phyloP scores from a whole-genome alignment of 2,329 filamentous ascomycete species.

The Botryotinia convoluta region DNA sequence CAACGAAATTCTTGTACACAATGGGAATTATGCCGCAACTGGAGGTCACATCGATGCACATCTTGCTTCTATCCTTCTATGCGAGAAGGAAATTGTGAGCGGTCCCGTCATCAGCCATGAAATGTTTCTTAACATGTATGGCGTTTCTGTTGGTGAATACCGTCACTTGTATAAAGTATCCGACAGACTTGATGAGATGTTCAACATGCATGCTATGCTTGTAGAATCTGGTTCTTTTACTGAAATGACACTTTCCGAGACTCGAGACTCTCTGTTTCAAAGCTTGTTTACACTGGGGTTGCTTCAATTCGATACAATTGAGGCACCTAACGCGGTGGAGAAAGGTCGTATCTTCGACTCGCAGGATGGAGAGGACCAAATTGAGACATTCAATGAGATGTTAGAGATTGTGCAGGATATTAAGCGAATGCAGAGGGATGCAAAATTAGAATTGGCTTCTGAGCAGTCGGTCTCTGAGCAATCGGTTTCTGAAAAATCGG shows the following conservation, averaged over 20 bases:
- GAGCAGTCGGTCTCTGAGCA: too few species aligned
- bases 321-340: background rate
- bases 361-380: background rate
- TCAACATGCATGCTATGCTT: constrained; percentile 4
- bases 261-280: background rate
- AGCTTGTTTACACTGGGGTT: background rate
- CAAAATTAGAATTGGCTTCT: background rate
- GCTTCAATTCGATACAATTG: background rate
- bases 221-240: constrained; percentile 9
- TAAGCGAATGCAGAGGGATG: background rate
- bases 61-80: background rate
- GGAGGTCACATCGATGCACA: constrained; percentile 10
- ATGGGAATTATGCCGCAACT: background rate
- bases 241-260: background rate
- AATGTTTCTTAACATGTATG: constrained; percentile 8
- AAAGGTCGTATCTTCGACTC: background rate
- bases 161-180: background rate
- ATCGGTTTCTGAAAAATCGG: background rate
- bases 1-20: background rate
- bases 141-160: constrained; percentile 6
- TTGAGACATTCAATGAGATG: background rate
- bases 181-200: background rate
- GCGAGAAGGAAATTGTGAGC: background rate
- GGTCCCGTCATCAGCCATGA: background rate
- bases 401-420: background rate